A percentile compares a stretch with the other conserved stretches of the same genome.
phyloP scores from a whole-genome alignment of 2,329 filamentous ascomycete species.

The Diaporthe ilicicola region DNA sequence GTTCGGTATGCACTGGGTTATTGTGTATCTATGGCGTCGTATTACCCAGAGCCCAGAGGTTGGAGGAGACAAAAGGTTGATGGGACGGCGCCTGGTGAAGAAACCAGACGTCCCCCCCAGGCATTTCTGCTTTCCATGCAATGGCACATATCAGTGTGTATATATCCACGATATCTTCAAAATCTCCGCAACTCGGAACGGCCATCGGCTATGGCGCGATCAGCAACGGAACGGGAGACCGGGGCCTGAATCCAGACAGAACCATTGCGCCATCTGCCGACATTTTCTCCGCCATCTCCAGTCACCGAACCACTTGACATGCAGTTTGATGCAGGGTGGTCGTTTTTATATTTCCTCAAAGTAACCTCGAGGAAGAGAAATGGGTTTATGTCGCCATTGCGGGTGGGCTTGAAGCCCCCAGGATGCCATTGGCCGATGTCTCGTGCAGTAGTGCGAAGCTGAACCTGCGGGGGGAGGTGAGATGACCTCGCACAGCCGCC shows the following conservation, averaged over 20 bases:
- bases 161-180: not conserved
- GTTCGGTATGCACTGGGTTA: not conserved
- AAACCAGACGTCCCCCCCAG: not conserved
- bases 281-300: slow-evolving; percentile 27
- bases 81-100: not conserved
- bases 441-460: slow-evolving; percentile 12
- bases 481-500: slow-evolving; percentile 22
- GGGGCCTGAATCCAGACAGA: not conserved
- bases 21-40: not conserved
- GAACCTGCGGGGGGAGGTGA: slow-evolving; percentile 22
- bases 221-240: not conserved
- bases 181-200: not conserved
- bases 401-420: not conserved
- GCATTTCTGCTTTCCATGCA: not conserved
- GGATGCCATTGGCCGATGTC: slow-evolving; percentile 1
- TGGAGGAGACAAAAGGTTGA: too few species aligned
- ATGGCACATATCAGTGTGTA: too few species aligned
- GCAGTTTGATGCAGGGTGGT: not conserved
- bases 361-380: not conserved
- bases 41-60: not conserved
- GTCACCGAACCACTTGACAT: not conserved
- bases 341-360: not conserved
- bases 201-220: slow-evolving; percentile 24
- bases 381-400: not conserved
- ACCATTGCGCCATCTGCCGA: slow-evolving; percentile 31